Percentiles rank a stretch among this genome's conserved stretches.
These are phyloP conservation scores for Lathyrus sativus DNA, from an alignment of 306 rosid species.

Conservation along the genomic window DNA sequence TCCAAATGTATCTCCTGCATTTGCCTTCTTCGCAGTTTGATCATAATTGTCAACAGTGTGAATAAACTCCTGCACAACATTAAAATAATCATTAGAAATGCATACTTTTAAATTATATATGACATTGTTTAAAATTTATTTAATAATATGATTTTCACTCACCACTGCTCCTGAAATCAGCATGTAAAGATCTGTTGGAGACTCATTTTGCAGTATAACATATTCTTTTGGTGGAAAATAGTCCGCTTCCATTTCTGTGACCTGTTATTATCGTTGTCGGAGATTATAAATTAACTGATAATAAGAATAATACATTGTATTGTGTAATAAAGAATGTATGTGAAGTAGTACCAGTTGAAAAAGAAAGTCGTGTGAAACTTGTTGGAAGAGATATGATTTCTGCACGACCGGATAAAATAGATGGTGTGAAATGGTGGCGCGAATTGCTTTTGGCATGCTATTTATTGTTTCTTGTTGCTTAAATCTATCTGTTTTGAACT, in stretches of 20 bases:
- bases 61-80: slow-evolving; percentile 55
- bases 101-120: slow-evolving; percentile 9
- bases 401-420: slow-evolving; percentile 62
- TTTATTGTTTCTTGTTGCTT: slow-evolving; percentile 80
- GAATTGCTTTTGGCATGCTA: slow-evolving; percentile 79
- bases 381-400: slow-evolving; percentile 58
- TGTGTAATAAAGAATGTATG: neutral
- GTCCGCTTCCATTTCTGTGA: slow-evolving; percentile 74
- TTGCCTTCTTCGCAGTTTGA: slow-evolving; percentile 54
- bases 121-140: slow-evolving; percentile 9
- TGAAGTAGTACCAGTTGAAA: slow-evolving; percentile 71
- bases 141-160: slow-evolving; percentile 34
- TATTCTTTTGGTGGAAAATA: slow-evolving; percentile 87
- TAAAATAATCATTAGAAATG: slow-evolving; percentile 17
- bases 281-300: neutral
- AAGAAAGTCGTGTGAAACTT: slow-evolving; percentile 72
- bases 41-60: slow-evolving; percentile 50
- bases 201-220: slow-evolving; percentile 75
- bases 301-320: too few relatives aligned
- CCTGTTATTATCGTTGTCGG: slow-evolving; percentile 41
- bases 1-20: slow-evolving; percentile 64
- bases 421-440: slow-evolving; percentile 69
- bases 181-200: slow-evolving; percentile 71
- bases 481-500: slow-evolving; percentile 72
- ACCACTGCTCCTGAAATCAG: slow-evolving; percentile 84